phyloP scores from a whole-genome alignment of 495 filamentous ascomycete species.

The Tuber microsphaerosporum region DNA sequence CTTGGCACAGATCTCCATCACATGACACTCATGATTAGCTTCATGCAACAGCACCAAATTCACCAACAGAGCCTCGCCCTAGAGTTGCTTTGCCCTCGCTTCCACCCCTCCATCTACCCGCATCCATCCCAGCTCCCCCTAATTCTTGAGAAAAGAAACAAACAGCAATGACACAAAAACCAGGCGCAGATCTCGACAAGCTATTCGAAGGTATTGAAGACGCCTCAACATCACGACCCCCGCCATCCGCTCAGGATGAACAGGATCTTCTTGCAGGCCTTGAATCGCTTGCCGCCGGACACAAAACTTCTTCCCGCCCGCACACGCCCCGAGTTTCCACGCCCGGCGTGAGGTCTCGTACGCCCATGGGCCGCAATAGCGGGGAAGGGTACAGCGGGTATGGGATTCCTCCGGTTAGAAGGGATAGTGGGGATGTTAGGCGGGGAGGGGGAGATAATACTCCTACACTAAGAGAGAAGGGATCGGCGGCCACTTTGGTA shows the following conservation, averaged over 20 bases:
- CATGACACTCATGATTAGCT: background rate
- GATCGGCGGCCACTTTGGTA: constrained; percentile 18
- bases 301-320: constrained; percentile 62
- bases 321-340: constrained; percentile 65
- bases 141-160: background rate
- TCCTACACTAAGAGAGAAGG: constrained; percentile 42
- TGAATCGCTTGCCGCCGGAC: constrained; percentile 59
- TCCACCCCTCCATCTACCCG: background rate
- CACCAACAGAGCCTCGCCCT: background rate
- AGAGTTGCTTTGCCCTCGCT: background rate
- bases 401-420: constrained; percentile 29
- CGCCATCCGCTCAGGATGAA: constrained; percentile 46
- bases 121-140: background rate
- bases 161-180: constrained; percentile 25
- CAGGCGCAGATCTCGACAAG: constrained; percentile 73
- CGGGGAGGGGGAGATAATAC: constrained; percentile 21
- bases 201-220: constrained; percentile 69
- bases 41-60: background rate
- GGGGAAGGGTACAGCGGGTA: constrained; percentile 33
- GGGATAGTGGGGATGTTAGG: constrained; percentile 30
- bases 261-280: constrained; percentile 79
- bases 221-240: constrained; percentile 39
- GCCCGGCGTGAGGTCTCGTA: constrained; percentile 33
- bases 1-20: background rate
- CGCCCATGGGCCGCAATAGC: constrained; percentile 31